A percentile compares a stretch with the other conserved stretches of the same genome.
Evolutionary conservation across 2,329 filamentous ascomycete genomes (phyloP).

Genomic region (Beauveria sp.): DNA sequence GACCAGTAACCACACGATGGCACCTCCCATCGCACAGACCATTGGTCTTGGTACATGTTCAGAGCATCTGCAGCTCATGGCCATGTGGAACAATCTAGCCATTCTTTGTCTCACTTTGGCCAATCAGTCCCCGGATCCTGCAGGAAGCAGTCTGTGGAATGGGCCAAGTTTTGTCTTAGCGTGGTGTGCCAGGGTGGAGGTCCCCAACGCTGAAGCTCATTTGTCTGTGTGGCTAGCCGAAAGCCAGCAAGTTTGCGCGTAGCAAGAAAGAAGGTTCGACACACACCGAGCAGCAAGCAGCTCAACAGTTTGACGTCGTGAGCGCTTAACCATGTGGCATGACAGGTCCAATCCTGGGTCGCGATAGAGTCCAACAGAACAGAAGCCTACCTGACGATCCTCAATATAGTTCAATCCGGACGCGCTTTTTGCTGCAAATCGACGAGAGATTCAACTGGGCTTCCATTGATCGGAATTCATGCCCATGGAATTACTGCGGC

Average conservation of each 20-base stretch:
- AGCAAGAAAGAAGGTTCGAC: conserved; percentile 1
- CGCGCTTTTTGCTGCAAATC: neutral
- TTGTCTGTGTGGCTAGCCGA: neutral
- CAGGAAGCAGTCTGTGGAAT: neutral
- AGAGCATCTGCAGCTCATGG: neutral
- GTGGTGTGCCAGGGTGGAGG: neutral
- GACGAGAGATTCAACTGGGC: neutral
- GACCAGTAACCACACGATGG: neutral
- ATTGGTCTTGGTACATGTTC: neutral
- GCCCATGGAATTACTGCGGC: neutral
- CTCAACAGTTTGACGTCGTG: neutral
- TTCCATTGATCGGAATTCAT: neutral
- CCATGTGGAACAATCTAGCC: conserved; percentile 4
- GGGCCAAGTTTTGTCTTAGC: neutral
- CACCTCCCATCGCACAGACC: conserved; percentile 8
- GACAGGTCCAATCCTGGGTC: neutral
- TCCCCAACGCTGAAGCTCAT: neutral
- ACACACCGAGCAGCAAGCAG: neutral
- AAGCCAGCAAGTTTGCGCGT: neutral
- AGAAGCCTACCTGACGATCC: neutral
- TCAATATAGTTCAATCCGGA: neutral
- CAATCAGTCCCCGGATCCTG: conserved; percentile 3
- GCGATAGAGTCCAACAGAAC: neutral
- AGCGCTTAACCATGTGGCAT: neutral
- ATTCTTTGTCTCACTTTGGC: neutral